These are phyloP conservation scores for Tulasnella sp. DNA, from an alignment of 768 basidiomycete genomes.

Conservation along the genomic window DNA sequence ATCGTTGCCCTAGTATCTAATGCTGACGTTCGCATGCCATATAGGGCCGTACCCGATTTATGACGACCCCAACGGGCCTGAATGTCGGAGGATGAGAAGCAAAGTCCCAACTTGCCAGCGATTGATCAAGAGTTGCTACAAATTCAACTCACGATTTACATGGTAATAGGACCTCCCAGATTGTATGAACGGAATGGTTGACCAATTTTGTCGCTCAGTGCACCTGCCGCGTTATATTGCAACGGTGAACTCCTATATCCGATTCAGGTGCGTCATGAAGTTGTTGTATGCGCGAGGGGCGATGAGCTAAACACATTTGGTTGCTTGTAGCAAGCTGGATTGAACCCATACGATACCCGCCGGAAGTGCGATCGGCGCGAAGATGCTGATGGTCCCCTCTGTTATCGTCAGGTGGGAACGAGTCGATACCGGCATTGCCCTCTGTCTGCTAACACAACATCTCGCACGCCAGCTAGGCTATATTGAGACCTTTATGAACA, in stretches of 20 bases:
- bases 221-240: conserved; percentile 77
- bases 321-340: conserved; percentile 38
- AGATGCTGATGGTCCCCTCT: conserved; percentile 47
- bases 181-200: no score
- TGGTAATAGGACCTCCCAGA: conserved; percentile 35
- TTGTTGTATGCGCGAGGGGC: background rate
- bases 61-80: conserved; percentile 56
- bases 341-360: background rate
- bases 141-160: conserved; percentile 52
- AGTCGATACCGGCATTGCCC: conserved; percentile 25
- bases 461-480: conserved; percentile 57
- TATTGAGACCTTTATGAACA: conserved; percentile 88
- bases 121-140: conserved; percentile 67
- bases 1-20: no score
- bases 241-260: conserved; percentile 65
- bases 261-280: conserved; percentile 54
- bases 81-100: conserved; percentile 57
- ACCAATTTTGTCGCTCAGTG: conserved; percentile 35
- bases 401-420: conserved; percentile 46
- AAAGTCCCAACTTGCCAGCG: conserved; percentile 73
- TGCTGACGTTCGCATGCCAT: no score
- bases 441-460: conserved; percentile 35
- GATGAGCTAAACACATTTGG: conserved; percentile 12
- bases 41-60: no score
- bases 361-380: conserved; percentile 60